A percentile compares a stretch with the other conserved stretches of the same genome.
These are phyloP conservation scores for Pseudocercospora pini-densiflorae DNA, from an alignment of 2,329 filamentous ascomycete genomes.

Conservation along the genomic window DNA sequence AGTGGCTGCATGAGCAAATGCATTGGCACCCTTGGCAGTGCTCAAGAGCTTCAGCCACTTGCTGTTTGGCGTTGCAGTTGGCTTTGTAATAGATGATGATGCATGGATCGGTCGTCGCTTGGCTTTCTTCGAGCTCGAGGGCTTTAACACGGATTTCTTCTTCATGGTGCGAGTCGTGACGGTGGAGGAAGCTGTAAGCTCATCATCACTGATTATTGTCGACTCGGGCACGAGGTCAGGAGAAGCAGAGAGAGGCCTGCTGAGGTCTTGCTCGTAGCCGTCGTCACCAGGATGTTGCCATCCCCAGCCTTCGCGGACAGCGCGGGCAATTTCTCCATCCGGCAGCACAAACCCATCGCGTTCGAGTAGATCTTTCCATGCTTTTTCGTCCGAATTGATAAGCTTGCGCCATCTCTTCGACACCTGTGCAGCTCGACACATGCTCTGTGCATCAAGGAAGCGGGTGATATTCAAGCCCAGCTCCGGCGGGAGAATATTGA, in stretches of 20 bases:
- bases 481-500: conserved; percentile 81
- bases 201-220: conserved; percentile 35
- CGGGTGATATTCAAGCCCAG: conserved; percentile 85
- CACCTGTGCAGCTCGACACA: conserved; percentile 89
- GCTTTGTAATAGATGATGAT: conserved; percentile 45
- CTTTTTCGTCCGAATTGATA: conserved; percentile 89
- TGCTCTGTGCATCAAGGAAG: conserved; percentile 81
- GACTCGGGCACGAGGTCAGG: conserved; percentile 28
- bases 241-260: conserved; percentile 50
- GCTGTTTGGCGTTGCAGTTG: conserved; percentile 43
- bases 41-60: conserved; percentile 53
- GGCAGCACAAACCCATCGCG: conserved; percentile 79
- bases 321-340: conserved; percentile 79
- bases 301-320: conserved; percentile 91
- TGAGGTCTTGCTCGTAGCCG: conserved; percentile 81
- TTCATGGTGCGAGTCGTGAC: conserved; percentile 30
- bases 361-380: conserved; percentile 93
- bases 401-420: conserved; percentile 93
- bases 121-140: conserved; percentile 52
- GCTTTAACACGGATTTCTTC: conserved; percentile 31
- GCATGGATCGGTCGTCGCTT: conserved; percentile 48
- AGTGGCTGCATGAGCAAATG: conserved; percentile 83
- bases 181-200: conserved; percentile 37
- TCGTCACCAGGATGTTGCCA: conserved; percentile 81
- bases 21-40: conserved; percentile 78